Evolutionary conservation across 306 rosid species (phyloP).

Genomic region (Glycine latifolia): DNA sequence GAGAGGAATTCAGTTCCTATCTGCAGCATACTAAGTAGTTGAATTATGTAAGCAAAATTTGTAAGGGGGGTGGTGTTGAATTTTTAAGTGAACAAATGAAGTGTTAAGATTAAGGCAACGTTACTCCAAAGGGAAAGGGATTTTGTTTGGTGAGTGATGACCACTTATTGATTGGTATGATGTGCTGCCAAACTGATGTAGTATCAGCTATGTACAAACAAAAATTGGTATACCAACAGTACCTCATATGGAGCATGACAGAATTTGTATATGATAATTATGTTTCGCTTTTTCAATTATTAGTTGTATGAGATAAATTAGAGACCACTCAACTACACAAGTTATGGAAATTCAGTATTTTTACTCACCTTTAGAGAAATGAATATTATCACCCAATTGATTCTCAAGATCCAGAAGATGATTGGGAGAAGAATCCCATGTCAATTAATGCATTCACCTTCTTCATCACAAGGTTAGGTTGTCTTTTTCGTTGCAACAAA

Average conservation of each 20-base stretch:
- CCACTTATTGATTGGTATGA: conserved; percentile 47
- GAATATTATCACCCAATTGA: background rate
- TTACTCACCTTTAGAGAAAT: background rate
- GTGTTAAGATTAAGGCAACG: conserved; percentile 51
- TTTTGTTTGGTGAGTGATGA: conserved; percentile 66
- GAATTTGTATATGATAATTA: background rate
- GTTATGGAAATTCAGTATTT: background rate
- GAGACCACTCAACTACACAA: conserved; percentile 8
- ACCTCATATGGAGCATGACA: background rate
- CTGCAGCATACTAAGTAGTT: conserved; percentile 50
- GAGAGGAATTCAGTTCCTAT: conserved; percentile 47
- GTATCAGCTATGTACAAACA: conserved; percentile 40
- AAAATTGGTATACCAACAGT: conserved; percentile 49
- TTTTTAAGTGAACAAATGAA: conserved; percentile 41
- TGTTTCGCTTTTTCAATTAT: background rate
- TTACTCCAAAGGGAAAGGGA: conserved; percentile 64
- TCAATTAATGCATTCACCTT: too few relatives aligned
- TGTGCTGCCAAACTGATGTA: conserved; percentile 45
- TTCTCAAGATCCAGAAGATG: background rate
- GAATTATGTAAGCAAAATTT: conserved; percentile 38
- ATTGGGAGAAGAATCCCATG: background rate
- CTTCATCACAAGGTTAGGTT: too few relatives aligned
- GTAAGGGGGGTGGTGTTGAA: conserved; percentile 36
- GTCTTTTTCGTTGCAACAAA: too few relatives aligned
- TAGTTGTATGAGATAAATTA: background rate